Percentiles rank a stretch among this genome's conserved stretches.
phyloP scores from a whole-genome alignment of 352 stramenopile species.

The Phytopythium mirpurense region DNA sequence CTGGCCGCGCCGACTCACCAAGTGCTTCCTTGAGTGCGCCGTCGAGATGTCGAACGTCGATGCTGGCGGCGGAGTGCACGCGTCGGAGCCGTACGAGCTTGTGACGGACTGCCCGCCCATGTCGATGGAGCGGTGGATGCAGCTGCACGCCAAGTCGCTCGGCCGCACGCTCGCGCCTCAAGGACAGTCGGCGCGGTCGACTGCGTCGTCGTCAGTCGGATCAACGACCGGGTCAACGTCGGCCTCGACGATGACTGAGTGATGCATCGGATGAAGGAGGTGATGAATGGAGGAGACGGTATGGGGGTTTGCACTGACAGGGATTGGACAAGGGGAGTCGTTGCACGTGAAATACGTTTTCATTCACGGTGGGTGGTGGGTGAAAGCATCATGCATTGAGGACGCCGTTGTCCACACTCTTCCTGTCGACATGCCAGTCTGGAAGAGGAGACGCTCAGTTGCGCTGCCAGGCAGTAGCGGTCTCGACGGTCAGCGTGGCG shows the following conservation, averaged over 20 bases:
- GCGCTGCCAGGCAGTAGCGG: constrained; percentile 45
- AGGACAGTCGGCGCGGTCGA: not conserved
- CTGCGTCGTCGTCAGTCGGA: not conserved
- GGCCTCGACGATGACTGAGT: too few species aligned
- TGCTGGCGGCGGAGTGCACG: constrained; percentile 11
- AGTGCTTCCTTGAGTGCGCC: constrained; percentile 43
- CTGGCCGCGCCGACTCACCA: constrained; percentile 36
- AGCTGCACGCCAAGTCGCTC: constrained; percentile 41
- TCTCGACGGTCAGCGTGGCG: constrained; percentile 38
- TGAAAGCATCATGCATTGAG: not conserved
- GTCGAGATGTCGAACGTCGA: constrained; percentile 28
- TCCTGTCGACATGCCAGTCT: not conserved
- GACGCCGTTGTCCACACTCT: too few species aligned
- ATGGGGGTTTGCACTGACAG: too few species aligned
- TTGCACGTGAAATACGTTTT: not conserved
- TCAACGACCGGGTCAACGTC: not conserved
- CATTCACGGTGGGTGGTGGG: not conserved
- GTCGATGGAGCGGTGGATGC: constrained; percentile 47
- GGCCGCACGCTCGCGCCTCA: constrained; percentile 30
- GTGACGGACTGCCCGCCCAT: constrained; percentile 48
- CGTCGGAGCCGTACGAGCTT: constrained; percentile 50
- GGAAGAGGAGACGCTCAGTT: constrained; percentile 22
- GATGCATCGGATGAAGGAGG: too few species aligned
- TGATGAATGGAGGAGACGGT: too few species aligned
- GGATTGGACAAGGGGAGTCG: not conserved